A percentile compares a stretch with the other conserved stretches of the same genome.
phyloP scores from a whole-genome alignment of 2,329 filamentous ascomycete species.

The Nannizziopsis arthrosporioides region DNA sequence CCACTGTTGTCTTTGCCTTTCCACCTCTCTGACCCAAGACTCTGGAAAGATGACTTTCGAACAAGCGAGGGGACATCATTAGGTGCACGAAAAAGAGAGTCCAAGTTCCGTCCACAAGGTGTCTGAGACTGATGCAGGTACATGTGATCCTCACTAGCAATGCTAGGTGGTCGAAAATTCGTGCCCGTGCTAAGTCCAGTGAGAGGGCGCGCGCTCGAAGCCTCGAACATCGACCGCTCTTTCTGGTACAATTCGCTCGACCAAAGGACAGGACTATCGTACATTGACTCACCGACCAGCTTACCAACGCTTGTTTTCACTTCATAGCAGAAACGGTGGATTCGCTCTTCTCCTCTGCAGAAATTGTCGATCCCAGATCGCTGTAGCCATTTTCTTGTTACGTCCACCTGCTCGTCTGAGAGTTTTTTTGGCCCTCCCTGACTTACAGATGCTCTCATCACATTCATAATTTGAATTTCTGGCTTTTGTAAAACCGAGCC shows the following conservation, averaged over 20 bases:
- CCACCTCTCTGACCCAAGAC: constrained; percentile 57
- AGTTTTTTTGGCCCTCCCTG: constrained; percentile 90
- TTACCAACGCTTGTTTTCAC: constrained; percentile 76
- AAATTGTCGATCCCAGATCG: constrained; percentile 80
- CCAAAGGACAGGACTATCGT: constrained; percentile 81
- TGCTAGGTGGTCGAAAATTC: constrained; percentile 33
- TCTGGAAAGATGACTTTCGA: constrained; percentile 57
- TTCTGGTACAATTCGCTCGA: constrained; percentile 77
- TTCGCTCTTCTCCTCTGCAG: constrained; percentile 85
- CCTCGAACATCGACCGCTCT: constrained; percentile 43
- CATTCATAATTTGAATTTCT: constrained; percentile 74
- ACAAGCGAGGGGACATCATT: constrained; percentile 28
- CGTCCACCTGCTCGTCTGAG: constrained; percentile 85
- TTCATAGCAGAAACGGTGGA: constrained; percentile 87
- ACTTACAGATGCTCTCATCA: constrained; percentile 68
- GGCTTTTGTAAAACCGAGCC: constrained; percentile 61
- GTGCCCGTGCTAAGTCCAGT: constrained; percentile 35
- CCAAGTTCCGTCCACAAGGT: constrained; percentile 23
- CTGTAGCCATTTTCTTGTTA: constrained; percentile 71
- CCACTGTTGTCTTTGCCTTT: constrained; percentile 46
- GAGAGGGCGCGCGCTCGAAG: constrained; percentile 29
- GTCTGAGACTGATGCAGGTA: constrained; percentile 21
- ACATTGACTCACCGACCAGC: constrained; percentile 70
- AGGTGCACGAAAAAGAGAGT: constrained; percentile 23
- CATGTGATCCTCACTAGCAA: constrained; percentile 34